Evolutionary conservation across 208 protist species (phyloP).

Genomic region (Novymonas esmeraldas): DNA sequence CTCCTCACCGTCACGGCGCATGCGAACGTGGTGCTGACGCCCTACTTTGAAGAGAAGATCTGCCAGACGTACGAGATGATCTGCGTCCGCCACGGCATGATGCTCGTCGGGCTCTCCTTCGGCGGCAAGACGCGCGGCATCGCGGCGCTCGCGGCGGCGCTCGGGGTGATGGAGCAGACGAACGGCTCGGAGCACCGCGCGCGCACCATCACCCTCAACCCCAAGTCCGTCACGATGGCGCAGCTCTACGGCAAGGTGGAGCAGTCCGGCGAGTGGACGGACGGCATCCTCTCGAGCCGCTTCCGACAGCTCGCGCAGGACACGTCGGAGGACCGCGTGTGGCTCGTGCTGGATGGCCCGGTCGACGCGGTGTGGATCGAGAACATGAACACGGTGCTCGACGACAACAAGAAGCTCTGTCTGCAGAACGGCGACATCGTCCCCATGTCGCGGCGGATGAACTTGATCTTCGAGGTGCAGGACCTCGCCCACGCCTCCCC

Average conservation of each 20-base stretch:
- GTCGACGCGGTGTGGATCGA: constrained; percentile 99
- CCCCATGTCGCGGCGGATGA: constrained; percentile 96
- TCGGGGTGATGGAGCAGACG: constrained; percentile 77
- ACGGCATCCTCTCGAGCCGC: constrained; percentile 96
- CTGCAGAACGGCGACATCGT: constrained; percentile 97
- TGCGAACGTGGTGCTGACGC: constrained; percentile 88
- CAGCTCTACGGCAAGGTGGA: constrained; percentile 97
- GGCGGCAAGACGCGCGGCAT: constrained; percentile 92
- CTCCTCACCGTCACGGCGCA: constrained; percentile 59
- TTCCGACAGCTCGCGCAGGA: constrained; percentile 91
- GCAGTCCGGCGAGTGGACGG: constrained; percentile 96
- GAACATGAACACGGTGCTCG: constrained; percentile 99
- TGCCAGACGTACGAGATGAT: constrained; percentile 97
- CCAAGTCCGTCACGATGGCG: constrained; percentile 95
- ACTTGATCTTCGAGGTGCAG: constrained; percentile 97
- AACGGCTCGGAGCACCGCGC: constrained; percentile 79
- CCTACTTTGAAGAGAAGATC: constrained; percentile 92
- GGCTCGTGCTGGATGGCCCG: constrained; percentile 97
- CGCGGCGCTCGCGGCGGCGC: constrained; percentile 85
- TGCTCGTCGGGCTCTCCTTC: constrained; percentile 96
- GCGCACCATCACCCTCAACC: constrained; percentile 93
- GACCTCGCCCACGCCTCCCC: constrained; percentile 97
- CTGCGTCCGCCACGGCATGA: constrained; percentile 97
- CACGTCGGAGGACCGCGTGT: constrained; percentile 89
- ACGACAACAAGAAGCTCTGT: constrained; percentile 99